Percentiles rank a stretch among this genome's conserved stretches.
Evolutionary conservation across 129 eudicot genomes (phyloP).

Genomic region (Centrapalus pauciflorus): DNA sequence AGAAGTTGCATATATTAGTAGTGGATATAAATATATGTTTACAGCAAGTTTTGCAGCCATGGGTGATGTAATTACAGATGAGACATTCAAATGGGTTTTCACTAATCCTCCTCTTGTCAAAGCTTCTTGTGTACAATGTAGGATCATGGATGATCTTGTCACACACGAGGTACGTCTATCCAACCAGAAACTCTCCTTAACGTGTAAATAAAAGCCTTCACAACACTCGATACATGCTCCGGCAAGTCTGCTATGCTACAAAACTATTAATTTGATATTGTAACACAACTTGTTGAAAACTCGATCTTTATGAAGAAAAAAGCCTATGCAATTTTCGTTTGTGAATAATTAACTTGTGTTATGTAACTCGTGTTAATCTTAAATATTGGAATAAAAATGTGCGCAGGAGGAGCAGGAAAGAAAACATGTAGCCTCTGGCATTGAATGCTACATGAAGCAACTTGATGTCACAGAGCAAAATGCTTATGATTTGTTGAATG

Average conservation of each 20-base stretch:
- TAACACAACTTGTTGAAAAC: too few species aligned
- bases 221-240: too few species aligned
- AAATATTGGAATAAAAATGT: too few species aligned
- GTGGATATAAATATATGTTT: not conserved
- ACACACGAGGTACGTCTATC: conserved; percentile 23
- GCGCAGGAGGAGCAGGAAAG: conserved; percentile 12
- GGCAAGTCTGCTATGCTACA: not conserved
- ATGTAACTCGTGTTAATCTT: not conserved
- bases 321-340: not conserved
- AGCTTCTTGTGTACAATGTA: conserved; percentile 16
- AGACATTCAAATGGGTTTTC: conserved; percentile 20
- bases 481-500: conserved; percentile 14
- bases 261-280: too few species aligned
- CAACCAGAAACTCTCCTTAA: too few species aligned
- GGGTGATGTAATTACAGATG: conserved; percentile 15
- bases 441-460: conserved; percentile 6
- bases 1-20: not conserved
- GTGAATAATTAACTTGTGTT: not conserved
- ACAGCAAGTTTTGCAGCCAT: conserved; percentile 12
- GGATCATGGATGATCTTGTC: conserved; percentile 33
- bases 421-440: not conserved
- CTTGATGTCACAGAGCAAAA: conserved; percentile 11
- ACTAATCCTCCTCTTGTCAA: conserved; percentile 14
- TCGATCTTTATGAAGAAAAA: too few species aligned
- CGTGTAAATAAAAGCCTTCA: too few species aligned